Percentiles rank a stretch among this genome's conserved stretches.
Evolutionary conservation across 345 rosid species (phyloP).

Genomic region (Brassica carinata): DNA sequence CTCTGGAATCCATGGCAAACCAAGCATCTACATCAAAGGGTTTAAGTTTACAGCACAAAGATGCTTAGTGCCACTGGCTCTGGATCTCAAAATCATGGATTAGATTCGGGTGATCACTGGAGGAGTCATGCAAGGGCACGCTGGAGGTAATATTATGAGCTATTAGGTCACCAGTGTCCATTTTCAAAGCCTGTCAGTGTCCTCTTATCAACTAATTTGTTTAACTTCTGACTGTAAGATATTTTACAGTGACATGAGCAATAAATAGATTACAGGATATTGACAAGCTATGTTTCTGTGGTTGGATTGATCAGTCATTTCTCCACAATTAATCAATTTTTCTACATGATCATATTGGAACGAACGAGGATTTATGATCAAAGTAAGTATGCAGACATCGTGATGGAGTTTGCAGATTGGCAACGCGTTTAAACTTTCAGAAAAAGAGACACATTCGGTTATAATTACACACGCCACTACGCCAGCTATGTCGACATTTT

Average conservation of each 20-base stretch:
- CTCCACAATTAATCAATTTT: no score
- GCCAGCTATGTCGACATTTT: no score
- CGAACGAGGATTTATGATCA: no score
- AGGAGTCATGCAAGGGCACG: conserved; percentile 95
- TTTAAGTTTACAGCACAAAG: neutral
- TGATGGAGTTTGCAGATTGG: no score
- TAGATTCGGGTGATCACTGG: conserved; percentile 92
- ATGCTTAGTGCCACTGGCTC: conserved; percentile 67
- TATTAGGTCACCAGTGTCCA: neutral
- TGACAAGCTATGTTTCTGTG: no score
- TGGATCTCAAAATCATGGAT: conserved; percentile 90
- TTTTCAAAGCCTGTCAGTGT: neutral
- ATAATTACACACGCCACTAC: no score
- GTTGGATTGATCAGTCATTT: no score
- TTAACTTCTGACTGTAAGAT: neutral
- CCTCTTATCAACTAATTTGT: neutral
- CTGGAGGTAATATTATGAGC: conserved; percentile 89
- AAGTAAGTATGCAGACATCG: no score
- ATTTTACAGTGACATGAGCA: neutral
- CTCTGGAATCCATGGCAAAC: neutral
- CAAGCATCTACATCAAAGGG: neutral
- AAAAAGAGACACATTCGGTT: no score
- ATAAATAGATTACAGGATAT: no score
- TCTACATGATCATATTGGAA: no score
- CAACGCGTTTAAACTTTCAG: no score